Conservation (phyloP, 208 protist genomes). For the Trypanosoma rangeli region DNA sequence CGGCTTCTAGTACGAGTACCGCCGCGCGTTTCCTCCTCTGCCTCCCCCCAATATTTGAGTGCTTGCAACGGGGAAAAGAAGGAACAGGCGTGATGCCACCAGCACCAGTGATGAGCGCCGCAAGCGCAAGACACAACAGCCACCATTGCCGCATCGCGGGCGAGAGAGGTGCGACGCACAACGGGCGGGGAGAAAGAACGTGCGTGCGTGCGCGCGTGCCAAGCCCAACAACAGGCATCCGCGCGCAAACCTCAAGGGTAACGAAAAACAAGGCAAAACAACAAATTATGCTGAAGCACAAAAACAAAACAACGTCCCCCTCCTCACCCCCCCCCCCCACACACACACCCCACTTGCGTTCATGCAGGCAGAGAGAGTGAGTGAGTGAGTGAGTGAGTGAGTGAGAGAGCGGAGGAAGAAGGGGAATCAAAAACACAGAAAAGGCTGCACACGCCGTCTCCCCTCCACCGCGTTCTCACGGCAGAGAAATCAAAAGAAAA, state of each 20-base stretch:
- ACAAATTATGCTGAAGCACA: not conserved
- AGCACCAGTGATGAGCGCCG: not conserved
- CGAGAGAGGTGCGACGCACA: too few relatives aligned
- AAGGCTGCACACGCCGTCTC: too few relatives aligned
- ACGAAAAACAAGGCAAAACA: not conserved
- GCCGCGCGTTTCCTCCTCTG: too few relatives aligned
- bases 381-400: too few relatives aligned
- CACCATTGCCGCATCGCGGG: not conserved
- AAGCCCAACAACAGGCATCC: conserved; percentile 1
- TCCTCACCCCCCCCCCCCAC: not conserved
- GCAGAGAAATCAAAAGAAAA: too few relatives aligned
- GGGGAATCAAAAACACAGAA: too few relatives aligned
- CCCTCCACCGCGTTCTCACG: too few relatives aligned
- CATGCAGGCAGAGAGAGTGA: not conserved
- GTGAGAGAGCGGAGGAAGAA: too few relatives aligned
- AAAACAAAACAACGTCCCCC: not conserved
- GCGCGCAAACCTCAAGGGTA: not conserved
- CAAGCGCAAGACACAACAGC: not conserved
- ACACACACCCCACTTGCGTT: not conserved
- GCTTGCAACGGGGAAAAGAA: not conserved
- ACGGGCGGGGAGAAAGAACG: too few relatives aligned
- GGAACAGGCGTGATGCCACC: not conserved
- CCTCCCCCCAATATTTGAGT: too few relatives aligned
- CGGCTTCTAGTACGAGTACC: too few relatives aligned
- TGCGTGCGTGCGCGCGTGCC: too few relatives aligned